These are phyloP conservation scores for Leccinum fibrillosum DNA, from an alignment of 768 basidiomycete genomes.

Conservation along the genomic window DNA sequence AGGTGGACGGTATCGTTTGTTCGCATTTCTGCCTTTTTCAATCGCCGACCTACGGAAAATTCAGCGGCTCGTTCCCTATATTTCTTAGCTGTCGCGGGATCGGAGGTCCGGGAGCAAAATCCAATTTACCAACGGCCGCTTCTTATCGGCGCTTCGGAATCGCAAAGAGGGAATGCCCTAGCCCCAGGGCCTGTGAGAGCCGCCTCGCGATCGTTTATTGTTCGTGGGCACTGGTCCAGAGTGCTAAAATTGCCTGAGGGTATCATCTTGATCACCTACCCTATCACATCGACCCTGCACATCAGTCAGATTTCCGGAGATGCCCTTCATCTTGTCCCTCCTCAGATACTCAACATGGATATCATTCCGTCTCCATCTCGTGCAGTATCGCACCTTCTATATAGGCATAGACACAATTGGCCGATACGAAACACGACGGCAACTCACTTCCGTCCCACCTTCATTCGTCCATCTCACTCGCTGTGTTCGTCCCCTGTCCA, in stretches of 20 bases:
- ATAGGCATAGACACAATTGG: constrained; percentile 18
- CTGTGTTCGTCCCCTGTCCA: not conserved
- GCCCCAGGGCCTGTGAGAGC: constrained; percentile 16
- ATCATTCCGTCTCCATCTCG: constrained; percentile 21
- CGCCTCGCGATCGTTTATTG: constrained; percentile 19
- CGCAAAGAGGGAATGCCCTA: constrained; percentile 20
- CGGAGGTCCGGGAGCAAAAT: not conserved
- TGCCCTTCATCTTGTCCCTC: constrained; percentile 24
- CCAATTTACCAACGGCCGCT: not conserved
- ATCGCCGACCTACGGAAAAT: constrained; percentile 28
- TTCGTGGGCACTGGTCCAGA: constrained; percentile 10
- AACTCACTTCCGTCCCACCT: constrained; percentile 8
- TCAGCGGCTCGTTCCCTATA: constrained; percentile 18
- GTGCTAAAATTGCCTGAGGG: constrained; percentile 21
- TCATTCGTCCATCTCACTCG: not conserved
- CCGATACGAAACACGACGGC: constrained; percentile 11
- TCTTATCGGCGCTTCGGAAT: constrained; percentile 12
- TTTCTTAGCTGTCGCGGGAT: not conserved
- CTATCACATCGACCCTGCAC: constrained; percentile 36
- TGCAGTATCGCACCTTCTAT: constrained; percentile 19
- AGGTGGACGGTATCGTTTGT: constrained; percentile 14
- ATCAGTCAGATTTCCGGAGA: constrained; percentile 32
- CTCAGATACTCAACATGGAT: constrained; percentile 18
- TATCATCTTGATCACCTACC: constrained; percentile 36
- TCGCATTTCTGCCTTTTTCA: constrained; percentile 23